These are phyloP conservation scores for Phytophthora cactorum DNA, from an alignment of 352 stramenopile genomes.

Conservation along the genomic window DNA sequence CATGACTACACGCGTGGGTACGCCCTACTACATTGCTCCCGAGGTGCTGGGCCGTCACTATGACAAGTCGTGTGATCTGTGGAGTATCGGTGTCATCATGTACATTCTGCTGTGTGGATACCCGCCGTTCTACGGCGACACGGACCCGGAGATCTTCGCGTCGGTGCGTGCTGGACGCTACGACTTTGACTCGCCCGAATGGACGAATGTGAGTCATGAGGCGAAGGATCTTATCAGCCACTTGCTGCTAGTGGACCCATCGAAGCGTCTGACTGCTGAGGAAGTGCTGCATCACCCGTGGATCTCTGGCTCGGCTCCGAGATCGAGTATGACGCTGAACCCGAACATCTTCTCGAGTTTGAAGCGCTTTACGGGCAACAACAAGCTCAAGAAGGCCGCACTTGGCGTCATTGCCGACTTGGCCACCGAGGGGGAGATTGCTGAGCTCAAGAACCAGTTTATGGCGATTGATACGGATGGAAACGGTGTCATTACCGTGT, in stretches of 20 bases:
- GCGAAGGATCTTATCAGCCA: conserved; percentile 96
- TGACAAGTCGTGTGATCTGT: conserved; percentile 97
- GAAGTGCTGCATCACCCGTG: conserved; percentile 87
- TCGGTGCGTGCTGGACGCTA: conserved; percentile 80
- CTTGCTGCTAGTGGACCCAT: conserved; percentile 93
- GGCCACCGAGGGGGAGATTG: conserved; percentile 85
- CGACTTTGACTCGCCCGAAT: conserved; percentile 89
- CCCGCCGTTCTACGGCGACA: conserved; percentile 96
- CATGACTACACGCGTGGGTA: conserved; percentile 97
- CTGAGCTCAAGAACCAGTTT: conserved; percentile 88
- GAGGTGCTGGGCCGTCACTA: conserved; percentile 95
- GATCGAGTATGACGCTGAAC: conserved; percentile 78
- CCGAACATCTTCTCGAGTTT: conserved; percentile 87
- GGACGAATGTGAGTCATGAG: conserved; percentile 79
- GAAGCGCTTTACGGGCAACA: conserved; percentile 89
- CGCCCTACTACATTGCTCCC: conserved; percentile 95
- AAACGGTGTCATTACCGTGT: conserved; percentile 91
- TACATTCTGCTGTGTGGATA: conserved; percentile 97
- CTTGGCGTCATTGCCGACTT: conserved; percentile 88
- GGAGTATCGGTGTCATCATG: conserved; percentile 96
- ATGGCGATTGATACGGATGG: conserved; percentile 87
- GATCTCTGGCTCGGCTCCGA: conserved; percentile 81
- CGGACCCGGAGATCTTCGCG: conserved; percentile 91
- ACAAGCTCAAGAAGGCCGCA: conserved; percentile 91
- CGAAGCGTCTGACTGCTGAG: conserved; percentile 92